A percentile compares a stretch with the other conserved stretches of the same genome.
Evolutionary conservation across 495 filamentous ascomycete species (phyloP).

Genomic region (Pseudomonodictys pantanalensis): DNA sequence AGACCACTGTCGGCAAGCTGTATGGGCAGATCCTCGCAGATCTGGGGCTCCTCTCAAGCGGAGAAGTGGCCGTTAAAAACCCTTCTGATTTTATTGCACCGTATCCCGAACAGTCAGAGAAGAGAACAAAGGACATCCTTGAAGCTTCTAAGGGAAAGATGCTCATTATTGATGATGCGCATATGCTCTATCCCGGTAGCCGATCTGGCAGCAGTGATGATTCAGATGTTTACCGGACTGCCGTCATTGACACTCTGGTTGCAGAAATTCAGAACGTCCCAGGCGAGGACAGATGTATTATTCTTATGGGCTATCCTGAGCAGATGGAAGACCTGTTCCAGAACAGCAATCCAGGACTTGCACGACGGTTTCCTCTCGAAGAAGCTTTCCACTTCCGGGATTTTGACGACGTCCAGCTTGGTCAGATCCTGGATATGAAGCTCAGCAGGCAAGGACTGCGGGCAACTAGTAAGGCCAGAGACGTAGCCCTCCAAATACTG

Average conservation of each 20-base stretch:
- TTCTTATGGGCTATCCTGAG: slow-evolving; percentile 23
- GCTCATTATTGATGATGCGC: slow-evolving; percentile 36
- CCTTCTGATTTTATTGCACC: slow-evolving; percentile 33
- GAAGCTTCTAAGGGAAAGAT: slow-evolving; percentile 30
- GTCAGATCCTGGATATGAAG: slow-evolving; percentile 11
- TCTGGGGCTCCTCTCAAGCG: slow-evolving; percentile 25
- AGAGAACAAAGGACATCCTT: slow-evolving; percentile 28
- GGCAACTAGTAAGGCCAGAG: slow-evolving; percentile 10
- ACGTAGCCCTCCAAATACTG: slow-evolving; percentile 8
- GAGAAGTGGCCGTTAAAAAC: slow-evolving; percentile 33
- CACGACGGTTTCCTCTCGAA: slow-evolving; percentile 19
- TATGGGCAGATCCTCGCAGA: slow-evolving; percentile 42
- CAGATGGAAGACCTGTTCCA: slow-evolving; percentile 11
- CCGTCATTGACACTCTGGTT: slow-evolving; percentile 28
- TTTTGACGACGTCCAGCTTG: slow-evolving; percentile 1
- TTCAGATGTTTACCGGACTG: slow-evolving; percentile 10
- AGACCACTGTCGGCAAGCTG: slow-evolving; percentile 70
- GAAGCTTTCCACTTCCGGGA: slow-evolving; percentile 15
- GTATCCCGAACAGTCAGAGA: slow-evolving; percentile 29
- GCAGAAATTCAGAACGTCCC: slow-evolving; percentile 10
- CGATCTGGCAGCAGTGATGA: not conserved
- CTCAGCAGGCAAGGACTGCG: slow-evolving; percentile 1
- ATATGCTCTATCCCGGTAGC: slow-evolving; percentile 22
- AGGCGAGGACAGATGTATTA: slow-evolving; percentile 14
- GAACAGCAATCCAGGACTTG: slow-evolving; percentile 18